Conservation (phyloP, 2,329 filamentous ascomycete genomes). For the Neofusicoccum umdonicola region DNA sequence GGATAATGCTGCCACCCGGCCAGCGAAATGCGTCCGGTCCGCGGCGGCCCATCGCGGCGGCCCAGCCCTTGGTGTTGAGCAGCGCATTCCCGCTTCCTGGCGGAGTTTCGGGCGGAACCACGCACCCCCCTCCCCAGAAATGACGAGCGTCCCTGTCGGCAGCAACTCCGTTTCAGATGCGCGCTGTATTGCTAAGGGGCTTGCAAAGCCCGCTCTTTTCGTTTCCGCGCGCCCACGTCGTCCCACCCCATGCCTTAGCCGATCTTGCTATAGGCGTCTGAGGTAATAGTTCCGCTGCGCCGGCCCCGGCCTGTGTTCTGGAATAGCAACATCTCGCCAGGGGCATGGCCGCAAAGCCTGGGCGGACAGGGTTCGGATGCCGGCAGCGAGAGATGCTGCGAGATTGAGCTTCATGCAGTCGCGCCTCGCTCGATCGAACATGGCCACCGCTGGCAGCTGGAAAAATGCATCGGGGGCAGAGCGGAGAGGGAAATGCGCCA, state of each 20-base stretch:
- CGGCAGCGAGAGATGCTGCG: background rate
- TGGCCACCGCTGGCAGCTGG: no score
- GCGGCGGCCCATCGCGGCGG: background rate
- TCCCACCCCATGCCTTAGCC: background rate
- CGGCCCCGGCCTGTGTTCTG: background rate
- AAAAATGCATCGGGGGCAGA: no score
- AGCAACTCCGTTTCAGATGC: background rate
- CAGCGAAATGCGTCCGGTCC: no score
- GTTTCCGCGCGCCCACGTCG: background rate
- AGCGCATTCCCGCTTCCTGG: background rate
- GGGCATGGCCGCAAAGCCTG: no score
- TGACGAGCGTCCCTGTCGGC: background rate
- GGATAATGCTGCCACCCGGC: background rate
- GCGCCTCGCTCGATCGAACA: background rate
- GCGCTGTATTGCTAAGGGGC: background rate
- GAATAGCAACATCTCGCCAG: background rate
- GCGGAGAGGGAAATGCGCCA: no score
- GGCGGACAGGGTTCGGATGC: background rate
- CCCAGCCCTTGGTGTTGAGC: background rate
- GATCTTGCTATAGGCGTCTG: background rate
- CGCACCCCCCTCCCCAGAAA: background rate
- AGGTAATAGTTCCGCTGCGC: background rate
- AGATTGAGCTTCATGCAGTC: slow-evolving; percentile 7
- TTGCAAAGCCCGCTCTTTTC: background rate
- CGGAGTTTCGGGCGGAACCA: no score